Percentiles rank a stretch among this genome's conserved stretches.
Evolutionary conservation across 2,329 filamentous ascomycete species (phyloP).

Genomic region (Apiospora aurea): DNA sequence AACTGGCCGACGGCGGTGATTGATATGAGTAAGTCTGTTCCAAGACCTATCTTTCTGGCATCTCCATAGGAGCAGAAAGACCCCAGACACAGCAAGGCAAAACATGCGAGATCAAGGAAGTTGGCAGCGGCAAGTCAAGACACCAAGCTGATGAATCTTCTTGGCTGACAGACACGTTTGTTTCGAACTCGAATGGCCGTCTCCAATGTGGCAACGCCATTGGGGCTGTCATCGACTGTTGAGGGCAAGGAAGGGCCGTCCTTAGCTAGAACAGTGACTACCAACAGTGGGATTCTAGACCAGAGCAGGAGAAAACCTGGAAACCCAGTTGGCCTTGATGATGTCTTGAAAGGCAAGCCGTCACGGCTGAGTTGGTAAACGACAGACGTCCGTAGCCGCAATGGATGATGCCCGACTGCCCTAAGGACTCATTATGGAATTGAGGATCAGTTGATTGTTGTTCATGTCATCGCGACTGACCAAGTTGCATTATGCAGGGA

Average conservation of each 20-base stretch:
- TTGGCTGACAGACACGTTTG: neutral
- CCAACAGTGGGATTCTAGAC: neutral
- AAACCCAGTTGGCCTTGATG: neutral
- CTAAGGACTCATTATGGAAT: too few species aligned
- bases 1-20: constrained; percentile 2
- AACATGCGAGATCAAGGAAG: neutral
- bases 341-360: too few species aligned
- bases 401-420: too few species aligned
- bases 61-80: neutral
- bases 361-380: too few species aligned
- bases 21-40: neutral
- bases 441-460: too few species aligned
- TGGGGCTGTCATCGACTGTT: neutral
- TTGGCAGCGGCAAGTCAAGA: neutral
- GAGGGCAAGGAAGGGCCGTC: neutral
- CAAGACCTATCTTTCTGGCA: neutral
- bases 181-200: neutral
- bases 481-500: too few species aligned
- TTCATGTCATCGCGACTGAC: too few species aligned
- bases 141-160: neutral
- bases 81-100: neutral
- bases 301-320: neutral
- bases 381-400: too few species aligned
- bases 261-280: neutral
- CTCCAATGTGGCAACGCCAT: constrained; percentile 4